Base-by-base conservation (phyloP, 2,329 filamentous ascomycete species). In the Chrysoporthe deuterocubensis region DNA sequence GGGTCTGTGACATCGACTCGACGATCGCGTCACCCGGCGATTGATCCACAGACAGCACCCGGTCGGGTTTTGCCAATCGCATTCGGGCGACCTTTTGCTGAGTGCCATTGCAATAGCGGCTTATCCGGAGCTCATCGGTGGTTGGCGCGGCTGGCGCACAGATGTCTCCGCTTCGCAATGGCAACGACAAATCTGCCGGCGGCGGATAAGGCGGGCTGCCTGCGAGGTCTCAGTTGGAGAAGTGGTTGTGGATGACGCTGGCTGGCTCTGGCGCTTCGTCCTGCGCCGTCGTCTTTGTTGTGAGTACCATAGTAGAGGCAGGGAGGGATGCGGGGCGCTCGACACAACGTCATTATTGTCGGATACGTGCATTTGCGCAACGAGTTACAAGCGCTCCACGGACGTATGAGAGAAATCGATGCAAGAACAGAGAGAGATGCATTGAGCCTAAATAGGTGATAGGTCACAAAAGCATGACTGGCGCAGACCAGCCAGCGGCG, bases 81-180 rank as follows among this genome's bases (percentile, higher is more conserved):
- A 43, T 43, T 69, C 61, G 67, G 56, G n/a, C 61, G 40, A 14
- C 54, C 18, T 60, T 64, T 42, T 43, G 64, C 64, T 56, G 61
- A 67, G 60, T 48, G 21, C 32, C 54, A 61, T 54, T 21, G 34
- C 63, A 61, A 50, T 13, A 56, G 48, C 26, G 63, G 50, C 54
- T 52, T 21, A 16, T 32, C 21, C 50, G 42, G 60, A 44, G 61
- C 54, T 57, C 34, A 57, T 21, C 32, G 57, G 11, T 61, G 64
- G 60, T 62, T 61, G 67, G 60, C 44, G 64, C 60, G 64, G 60
- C 40, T 61, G 56, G 18, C 5, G 18, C n/a, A 32, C 34, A 40
- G 37, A 18, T 63, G 46, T 42, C 59, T 14, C 42, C 21, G 11
- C 26, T 11, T n/a, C 3, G 14, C 11, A 48, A 21, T 18, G 21